These are phyloP conservation scores for Leishmania amazonensis DNA, from an alignment of 208 protist species.

Conservation along the genomic window DNA sequence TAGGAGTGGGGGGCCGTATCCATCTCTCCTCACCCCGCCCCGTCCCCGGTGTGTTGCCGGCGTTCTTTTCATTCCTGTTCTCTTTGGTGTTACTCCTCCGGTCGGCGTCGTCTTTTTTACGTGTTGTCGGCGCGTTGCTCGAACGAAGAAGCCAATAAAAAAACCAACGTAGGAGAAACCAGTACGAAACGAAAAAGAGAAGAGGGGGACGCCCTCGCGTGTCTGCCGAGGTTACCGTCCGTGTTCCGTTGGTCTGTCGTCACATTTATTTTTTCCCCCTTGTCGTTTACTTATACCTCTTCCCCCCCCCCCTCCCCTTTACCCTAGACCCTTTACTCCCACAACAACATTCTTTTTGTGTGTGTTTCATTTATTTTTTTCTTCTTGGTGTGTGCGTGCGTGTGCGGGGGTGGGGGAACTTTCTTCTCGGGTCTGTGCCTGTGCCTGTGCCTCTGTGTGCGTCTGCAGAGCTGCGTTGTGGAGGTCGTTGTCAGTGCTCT, in stretches of 20 bases:
- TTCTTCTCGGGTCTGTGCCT: no score
- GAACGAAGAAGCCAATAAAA: not conserved
- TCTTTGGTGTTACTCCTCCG: no score
- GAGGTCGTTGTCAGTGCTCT: not conserved
- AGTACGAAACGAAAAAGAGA: not conserved
- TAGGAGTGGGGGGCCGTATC: no score
- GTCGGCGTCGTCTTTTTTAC: no score
- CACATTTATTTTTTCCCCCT: not conserved
- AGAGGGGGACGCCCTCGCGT: not conserved
- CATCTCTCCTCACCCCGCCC: no score
- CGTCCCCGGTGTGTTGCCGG: no score
- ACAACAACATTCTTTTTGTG: not conserved
- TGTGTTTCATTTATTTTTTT: not conserved
- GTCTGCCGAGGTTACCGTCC: not conserved
- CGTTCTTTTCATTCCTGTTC: no score
- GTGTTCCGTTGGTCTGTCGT: not conserved
- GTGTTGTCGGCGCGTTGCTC: not conserved
- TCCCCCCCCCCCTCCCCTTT: not conserved
- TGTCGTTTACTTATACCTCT: not conserved
- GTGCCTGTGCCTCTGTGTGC: not conserved
- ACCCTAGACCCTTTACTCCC: not conserved
- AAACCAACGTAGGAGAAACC: not conserved
- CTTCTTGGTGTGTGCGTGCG: not conserved
- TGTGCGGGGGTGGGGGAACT: not conserved
- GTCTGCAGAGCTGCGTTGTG: not conserved